Evolutionary conservation across 2,329 filamentous ascomycete species (phyloP).

Genomic region (Tympanopsis confertula): DNA sequence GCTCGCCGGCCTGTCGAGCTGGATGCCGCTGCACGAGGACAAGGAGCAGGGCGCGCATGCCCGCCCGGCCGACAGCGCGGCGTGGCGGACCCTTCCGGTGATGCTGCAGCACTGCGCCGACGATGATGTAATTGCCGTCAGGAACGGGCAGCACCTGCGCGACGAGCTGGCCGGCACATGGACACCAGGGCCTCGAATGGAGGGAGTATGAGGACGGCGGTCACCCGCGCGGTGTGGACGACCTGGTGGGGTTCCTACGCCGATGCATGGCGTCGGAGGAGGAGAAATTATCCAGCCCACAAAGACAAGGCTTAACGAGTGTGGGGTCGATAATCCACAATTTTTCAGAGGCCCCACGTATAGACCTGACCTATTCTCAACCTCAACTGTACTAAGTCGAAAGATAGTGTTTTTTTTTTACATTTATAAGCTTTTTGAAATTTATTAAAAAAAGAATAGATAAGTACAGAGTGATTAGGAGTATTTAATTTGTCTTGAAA

Average conservation of each 20-base stretch:
- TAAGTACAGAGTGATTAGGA: too few relatives aligned
- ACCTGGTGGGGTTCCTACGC: constrained; percentile 19
- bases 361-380: too few relatives aligned
- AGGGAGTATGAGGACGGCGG: constrained; percentile 14
- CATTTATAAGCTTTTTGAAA: too few relatives aligned
- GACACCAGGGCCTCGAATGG: constrained; percentile 11
- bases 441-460: too few relatives aligned
- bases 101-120: constrained; percentile 15
- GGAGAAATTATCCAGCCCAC: too few relatives aligned
- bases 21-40: constrained; percentile 9
- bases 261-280: too few relatives aligned
- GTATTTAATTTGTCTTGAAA: too few relatives aligned
- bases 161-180: constrained; percentile 6
- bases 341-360: too few relatives aligned
- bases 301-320: too few relatives aligned
- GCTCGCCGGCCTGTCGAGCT: constrained; percentile 15
- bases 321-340: too few relatives aligned
- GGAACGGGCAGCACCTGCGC: constrained; percentile 11
- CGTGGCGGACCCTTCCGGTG: constrained; percentile 6
- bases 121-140: constrained; percentile 13
- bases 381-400: too few relatives aligned
- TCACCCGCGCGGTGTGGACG: constrained; percentile 13
- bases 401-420: too few relatives aligned
- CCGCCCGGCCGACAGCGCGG: neutral
- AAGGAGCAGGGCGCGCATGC: neutral